Percentiles rank a stretch among this genome's conserved stretches.
Conservation (phyloP, 2,329 filamentous ascomycete species). For the Bertia moriformis region DNA sequence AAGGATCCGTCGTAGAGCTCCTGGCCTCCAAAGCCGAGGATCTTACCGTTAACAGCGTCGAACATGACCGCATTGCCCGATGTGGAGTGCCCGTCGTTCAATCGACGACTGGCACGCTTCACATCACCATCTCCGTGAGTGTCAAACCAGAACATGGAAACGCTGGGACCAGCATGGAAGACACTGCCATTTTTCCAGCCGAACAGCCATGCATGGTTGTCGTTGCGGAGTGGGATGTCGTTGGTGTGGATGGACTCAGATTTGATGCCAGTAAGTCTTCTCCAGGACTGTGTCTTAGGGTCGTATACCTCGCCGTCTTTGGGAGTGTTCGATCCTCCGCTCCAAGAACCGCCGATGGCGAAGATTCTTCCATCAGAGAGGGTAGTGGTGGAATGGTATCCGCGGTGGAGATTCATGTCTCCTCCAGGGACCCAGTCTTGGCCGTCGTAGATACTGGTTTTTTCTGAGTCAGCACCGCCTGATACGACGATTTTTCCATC, state of each 20-base stretch:
- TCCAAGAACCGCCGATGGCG: slow-evolving; percentile 41
- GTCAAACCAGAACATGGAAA: slow-evolving; percentile 40
- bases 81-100: slow-evolving; percentile 33
- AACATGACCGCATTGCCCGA: slow-evolving; percentile 41
- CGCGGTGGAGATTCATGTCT: slow-evolving; percentile 28
- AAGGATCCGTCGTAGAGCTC: slow-evolving; percentile 25
- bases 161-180: slow-evolving; percentile 39
- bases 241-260: slow-evolving; percentile 33
- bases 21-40: slow-evolving; percentile 34
- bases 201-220: slow-evolving; percentile 40
- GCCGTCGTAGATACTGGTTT: slow-evolving; percentile 30
- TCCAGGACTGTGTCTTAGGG: slow-evolving; percentile 28
- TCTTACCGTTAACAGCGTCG: slow-evolving; percentile 36
- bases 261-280: slow-evolving; percentile 20
- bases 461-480: slow-evolving; percentile 31
- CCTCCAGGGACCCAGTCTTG: slow-evolving; percentile 21
- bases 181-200: slow-evolving; percentile 28
- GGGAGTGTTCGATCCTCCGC: slow-evolving; percentile 23
- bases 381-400: slow-evolving; percentile 35
- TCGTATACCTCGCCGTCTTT: slow-evolving; percentile 43
- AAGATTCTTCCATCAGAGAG: slow-evolving; percentile 38
- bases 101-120: slow-evolving; percentile 24
- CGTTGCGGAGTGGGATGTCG: slow-evolving; percentile 28
- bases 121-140: slow-evolving; percentile 24
- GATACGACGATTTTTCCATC: slow-evolving; percentile 34